Conservation (phyloP, 495 filamentous ascomycete species). For the Penicillium maclennaniae region DNA sequence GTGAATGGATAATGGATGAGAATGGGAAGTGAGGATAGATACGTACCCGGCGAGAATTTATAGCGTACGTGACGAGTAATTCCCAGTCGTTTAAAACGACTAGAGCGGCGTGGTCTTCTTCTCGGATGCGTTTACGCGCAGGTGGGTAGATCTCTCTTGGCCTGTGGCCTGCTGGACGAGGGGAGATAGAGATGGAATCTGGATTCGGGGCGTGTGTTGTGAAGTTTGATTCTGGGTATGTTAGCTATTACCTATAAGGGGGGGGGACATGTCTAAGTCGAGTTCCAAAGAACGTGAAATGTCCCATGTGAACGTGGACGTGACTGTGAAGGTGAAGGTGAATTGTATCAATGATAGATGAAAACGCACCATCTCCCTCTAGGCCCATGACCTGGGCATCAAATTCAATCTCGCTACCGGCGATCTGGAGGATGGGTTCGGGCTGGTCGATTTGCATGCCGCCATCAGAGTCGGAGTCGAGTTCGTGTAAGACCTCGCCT, state of each 20-base stretch:
- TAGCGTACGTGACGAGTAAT: constrained; percentile 32
- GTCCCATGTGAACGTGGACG: too few species aligned
- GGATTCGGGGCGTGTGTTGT: constrained; percentile 1
- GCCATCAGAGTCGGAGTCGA: constrained; percentile 17
- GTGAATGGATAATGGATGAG: neutral
- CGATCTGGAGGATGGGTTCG: neutral
- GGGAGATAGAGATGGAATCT: neutral
- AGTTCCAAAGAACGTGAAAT: neutral
- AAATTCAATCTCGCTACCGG: constrained; percentile 4
- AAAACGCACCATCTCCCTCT: constrained; percentile 3
- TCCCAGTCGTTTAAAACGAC: constrained; percentile 35
- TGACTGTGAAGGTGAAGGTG: too few species aligned
- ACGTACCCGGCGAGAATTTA: constrained; percentile 32
- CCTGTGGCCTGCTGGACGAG: neutral
- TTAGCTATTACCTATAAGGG: neutral
- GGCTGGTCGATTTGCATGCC: constrained; percentile 18
- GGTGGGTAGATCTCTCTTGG: neutral
- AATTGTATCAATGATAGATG: neutral
- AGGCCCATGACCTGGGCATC: neutral
- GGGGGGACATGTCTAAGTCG: too few species aligned
- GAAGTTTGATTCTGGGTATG: constrained; percentile 2
- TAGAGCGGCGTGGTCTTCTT: constrained; percentile 36
- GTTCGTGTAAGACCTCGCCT: neutral
- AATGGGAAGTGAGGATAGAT: neutral
- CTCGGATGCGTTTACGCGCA: constrained; percentile 23